Percentiles rank a stretch among this genome's conserved stretches.
phyloP scores from a whole-genome alignment of 441 rosid species.

The Euphorbia corollata region DNA sequence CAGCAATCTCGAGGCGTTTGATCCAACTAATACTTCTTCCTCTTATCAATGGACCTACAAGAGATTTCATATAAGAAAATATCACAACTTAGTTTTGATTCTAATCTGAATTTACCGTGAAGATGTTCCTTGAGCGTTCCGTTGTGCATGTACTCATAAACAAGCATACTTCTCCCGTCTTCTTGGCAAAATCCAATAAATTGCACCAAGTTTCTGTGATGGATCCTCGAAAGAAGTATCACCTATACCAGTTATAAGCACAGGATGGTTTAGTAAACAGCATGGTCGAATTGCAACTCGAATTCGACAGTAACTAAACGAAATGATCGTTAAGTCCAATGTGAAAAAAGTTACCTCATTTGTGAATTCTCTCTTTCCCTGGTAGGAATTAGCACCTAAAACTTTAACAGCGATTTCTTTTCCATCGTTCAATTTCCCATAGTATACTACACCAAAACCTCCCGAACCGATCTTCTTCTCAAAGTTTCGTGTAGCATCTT shows the following conservation, averaged over 20 bases:
- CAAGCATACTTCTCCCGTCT: slow-evolving; percentile 70
- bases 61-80: slow-evolving; percentile 14
- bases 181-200: slow-evolving; percentile 98
- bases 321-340: background rate
- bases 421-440: slow-evolving; percentile 74
- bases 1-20: slow-evolving; percentile 90
- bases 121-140: slow-evolving; percentile 98
- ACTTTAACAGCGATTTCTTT: slow-evolving; percentile 92
- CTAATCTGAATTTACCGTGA: slow-evolving; percentile 45
- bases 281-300: too few species aligned
- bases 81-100: slow-evolving; percentile 10
- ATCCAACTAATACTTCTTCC: slow-evolving; percentile 71
- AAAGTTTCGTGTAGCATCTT: slow-evolving; percentile 65
- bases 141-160: slow-evolving; percentile 89
- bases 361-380: slow-evolving; percentile 85
- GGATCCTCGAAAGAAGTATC: slow-evolving; percentile 91
- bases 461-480: slow-evolving; percentile 95
- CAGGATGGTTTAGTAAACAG: slow-evolving; percentile 1
- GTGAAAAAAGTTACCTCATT: slow-evolving; percentile 62
- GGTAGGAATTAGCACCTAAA: slow-evolving; percentile 69
- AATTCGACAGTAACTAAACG: slow-evolving; percentile 1
- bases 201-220: slow-evolving; percentile 91
- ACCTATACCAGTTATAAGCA: slow-evolving; percentile 41
- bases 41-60: slow-evolving; percentile 48
- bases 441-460: slow-evolving; percentile 88